Conservation (phyloP, 1,284 basidiomycete species). For the Lentinus polychrous region DNA sequence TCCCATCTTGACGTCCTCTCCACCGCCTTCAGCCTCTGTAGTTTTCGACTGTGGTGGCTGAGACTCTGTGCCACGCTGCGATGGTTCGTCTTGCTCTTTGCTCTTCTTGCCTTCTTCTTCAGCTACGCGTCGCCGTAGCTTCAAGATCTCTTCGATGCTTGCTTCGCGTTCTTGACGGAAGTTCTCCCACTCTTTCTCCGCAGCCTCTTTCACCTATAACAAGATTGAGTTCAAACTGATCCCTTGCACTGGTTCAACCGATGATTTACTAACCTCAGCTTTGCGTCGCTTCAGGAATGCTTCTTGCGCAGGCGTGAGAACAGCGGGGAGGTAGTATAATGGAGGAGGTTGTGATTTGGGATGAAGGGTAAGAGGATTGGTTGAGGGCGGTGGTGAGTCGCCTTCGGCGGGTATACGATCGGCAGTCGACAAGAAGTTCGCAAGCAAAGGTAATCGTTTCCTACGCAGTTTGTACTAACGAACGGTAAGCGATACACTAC, state of each 20-base stretch:
- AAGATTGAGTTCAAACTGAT: not conserved
- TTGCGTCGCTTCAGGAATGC: constrained; percentile 56
- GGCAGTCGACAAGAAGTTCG: constrained; percentile 71
- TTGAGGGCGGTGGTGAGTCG: constrained; percentile 20
- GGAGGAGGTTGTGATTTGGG: constrained; percentile 66
- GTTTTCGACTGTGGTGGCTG: constrained; percentile 1
- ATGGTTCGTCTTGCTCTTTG: constrained; percentile 41
- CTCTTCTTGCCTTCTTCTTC: constrained; percentile 46
- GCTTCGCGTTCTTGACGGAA: constrained; percentile 54
- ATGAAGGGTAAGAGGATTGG: constrained; percentile 42
- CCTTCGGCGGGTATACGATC: constrained; percentile 49
- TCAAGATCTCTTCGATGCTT: constrained; percentile 55
- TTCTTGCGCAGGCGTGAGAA: constrained; percentile 65
- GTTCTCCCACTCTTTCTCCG: constrained; percentile 58
- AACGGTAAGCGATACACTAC: not conserved
- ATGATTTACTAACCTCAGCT: constrained; percentile 41
- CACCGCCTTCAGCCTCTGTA: constrained; percentile 9
- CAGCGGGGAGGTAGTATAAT: constrained; percentile 66
- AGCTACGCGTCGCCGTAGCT: constrained; percentile 55
- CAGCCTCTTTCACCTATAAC: constrained; percentile 50
- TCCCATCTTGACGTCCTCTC: constrained; percentile 11
- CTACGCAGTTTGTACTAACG: constrained; percentile 63
- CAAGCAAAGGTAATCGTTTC: constrained; percentile 58
- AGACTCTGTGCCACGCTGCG: constrained; percentile 27
- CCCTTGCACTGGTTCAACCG: constrained; percentile 4